Conservation (phyloP, 176 grass and related monocot species). For the Leersia perrieri region DNA sequence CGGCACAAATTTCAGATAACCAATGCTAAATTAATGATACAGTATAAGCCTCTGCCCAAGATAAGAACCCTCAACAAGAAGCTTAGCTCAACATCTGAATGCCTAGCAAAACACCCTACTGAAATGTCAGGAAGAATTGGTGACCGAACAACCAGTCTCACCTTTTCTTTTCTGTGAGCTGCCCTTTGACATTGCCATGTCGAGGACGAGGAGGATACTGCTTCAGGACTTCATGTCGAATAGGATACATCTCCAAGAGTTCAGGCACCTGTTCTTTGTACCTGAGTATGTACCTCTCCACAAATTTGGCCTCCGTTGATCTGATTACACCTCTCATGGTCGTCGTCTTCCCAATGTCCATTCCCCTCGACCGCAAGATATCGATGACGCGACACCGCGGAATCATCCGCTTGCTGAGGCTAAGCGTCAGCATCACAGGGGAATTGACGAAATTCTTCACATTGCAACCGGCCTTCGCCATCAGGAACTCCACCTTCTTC, state of each 20-base stretch:
- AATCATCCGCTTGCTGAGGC: constrained; percentile 51
- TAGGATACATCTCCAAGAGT: constrained; percentile 35
- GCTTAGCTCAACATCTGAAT: neutral
- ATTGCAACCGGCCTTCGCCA: constrained; percentile 12
- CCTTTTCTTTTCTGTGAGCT: neutral
- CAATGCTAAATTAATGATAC: neutral
- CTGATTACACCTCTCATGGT: neutral
- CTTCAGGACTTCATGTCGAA: no score
- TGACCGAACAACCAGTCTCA: no score
- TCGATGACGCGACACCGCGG: constrained; percentile 37
- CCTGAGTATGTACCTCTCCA: constrained; percentile 36
- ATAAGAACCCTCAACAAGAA: neutral
- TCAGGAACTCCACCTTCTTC: constrained; percentile 54
- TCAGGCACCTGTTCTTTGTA: constrained; percentile 37
- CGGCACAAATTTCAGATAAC: neutral
- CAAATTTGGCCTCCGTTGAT: constrained; percentile 7
- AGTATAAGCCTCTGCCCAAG: neutral
- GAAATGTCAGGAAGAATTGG: constrained; percentile 2
- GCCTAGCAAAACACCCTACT: neutral
- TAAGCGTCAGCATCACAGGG: constrained; percentile 38
- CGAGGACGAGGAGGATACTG: no score
- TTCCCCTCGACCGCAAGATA: constrained; percentile 29
- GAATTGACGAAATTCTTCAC: neutral
- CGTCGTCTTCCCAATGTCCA: neutral
- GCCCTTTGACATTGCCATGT: neutral